Base-by-base conservation (phyloP, 768 basidiomycete species). In the Trametes cingulata region DNA sequence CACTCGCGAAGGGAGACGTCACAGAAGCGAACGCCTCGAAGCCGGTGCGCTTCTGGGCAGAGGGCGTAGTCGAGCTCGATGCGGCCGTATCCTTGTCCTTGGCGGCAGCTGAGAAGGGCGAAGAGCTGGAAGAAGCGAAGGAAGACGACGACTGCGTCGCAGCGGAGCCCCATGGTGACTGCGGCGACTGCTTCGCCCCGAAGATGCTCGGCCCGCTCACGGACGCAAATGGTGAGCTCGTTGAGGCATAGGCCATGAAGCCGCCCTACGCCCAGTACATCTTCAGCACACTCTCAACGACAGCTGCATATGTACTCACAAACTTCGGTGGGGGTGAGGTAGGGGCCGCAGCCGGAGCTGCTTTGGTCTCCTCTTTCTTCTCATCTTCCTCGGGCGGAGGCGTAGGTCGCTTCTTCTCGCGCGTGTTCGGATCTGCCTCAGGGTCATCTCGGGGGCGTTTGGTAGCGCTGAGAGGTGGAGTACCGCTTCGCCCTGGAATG, bases 231-330 rank as follows among this genome's bases (percentile, higher is more conserved):
- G 90, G 90, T 2, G 90, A 91, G 56, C 77, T 80, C 12, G 83
- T 76, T 2, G 88, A 86, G 13, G 90, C 90, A 66, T 91, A 93
- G 2, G 89, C 87, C 82, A 87, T 85, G 72, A 93, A 93, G 24
- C 90, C 90, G 53, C 82, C 76, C 88, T 88, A 51, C 36, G 15
- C 45, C 46, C 14, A 19, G 19, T 19, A 24, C 50, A 48, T 35
- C 19, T 15, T 51, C 14, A 45, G 42, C 14, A 51, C 33, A 61
- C 52, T 57, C 27, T 12, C n/a, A 0, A 62, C 48, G 58, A 63
- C 54, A 58, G 58, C 37, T 59, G 55, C 22, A n/a, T 47, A 27
- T 22, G 36, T 4, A 77, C 82, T 60, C 65, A 86, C 86, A 57
- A 78, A 66, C 73, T 85, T 81, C 20, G 79, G 71, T 54, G n/a